Conservation (phyloP, 768 basidiomycete species). For the Panellus pusillus region DNA sequence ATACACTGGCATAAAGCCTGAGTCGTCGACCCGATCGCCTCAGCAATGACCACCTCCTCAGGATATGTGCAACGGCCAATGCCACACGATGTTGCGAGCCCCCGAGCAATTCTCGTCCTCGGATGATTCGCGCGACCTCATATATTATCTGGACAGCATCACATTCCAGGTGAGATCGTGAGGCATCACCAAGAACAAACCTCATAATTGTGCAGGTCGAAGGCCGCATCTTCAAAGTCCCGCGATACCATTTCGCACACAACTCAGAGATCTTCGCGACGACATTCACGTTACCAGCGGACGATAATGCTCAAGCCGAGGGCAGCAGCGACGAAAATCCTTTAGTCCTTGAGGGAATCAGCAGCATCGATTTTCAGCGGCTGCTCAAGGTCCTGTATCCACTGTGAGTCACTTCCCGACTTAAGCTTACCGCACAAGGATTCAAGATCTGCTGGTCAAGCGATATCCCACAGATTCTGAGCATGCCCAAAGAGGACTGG, state of each 20-base stretch:
- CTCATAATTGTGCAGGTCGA: constrained; percentile 38
- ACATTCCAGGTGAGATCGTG: neutral
- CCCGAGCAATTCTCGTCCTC: neutral
- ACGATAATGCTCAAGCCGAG: constrained; percentile 22
- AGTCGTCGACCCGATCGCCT: too few relatives aligned
- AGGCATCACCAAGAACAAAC: too few relatives aligned
- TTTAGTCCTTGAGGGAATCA: constrained; percentile 28
- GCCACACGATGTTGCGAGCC: neutral
- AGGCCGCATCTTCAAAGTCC: constrained; percentile 38
- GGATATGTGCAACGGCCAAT: too few relatives aligned
- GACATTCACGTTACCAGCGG: constrained; percentile 33
- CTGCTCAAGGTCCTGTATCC: constrained; percentile 28
- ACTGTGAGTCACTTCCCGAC: constrained; percentile 27
- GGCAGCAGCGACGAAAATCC: constrained; percentile 31
- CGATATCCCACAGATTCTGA: constrained; percentile 10
- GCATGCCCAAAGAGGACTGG: constrained; percentile 26
- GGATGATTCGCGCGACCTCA: neutral
- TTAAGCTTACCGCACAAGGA: too few relatives aligned
- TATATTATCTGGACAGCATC: constrained; percentile 5
- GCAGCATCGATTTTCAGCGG: constrained; percentile 23
- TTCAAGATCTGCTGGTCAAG: too few relatives aligned
- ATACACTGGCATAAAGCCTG: too few relatives aligned
- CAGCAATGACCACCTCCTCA: too few relatives aligned
- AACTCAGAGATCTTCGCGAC: constrained; percentile 35
- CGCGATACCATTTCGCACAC: constrained; percentile 33